phyloP scores from a whole-genome alignment of 192 early-diverging fungal genomes.

The Backusella sp. region DNA sequence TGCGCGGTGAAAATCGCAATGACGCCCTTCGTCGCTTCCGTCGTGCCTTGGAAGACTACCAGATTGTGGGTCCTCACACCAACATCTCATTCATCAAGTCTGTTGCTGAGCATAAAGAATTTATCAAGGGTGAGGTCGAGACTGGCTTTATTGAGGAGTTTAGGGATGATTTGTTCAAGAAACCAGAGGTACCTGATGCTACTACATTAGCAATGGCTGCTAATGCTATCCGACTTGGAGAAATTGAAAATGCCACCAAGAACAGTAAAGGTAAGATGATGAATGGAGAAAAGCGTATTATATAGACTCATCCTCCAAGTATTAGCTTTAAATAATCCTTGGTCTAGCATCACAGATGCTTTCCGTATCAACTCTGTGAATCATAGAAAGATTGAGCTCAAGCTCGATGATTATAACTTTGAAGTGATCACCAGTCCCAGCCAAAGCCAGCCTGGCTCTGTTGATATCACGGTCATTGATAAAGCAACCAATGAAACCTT shows the following conservation, averaged over 20 bases:
- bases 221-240: conserved; percentile 41
- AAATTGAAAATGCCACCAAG: conserved; percentile 7
- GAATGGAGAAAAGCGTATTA: neutral
- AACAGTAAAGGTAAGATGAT: conserved; percentile 20
- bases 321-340: conserved; percentile 29
- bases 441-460: neutral
- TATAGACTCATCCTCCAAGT: neutral
- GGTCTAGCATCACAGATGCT: conserved; percentile 30
- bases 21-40: conserved; percentile 81
- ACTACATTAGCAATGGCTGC: conserved; percentile 69
- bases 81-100: conserved; percentile 91
- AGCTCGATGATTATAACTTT: conserved; percentile 36
- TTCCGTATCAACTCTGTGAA: conserved; percentile 44
- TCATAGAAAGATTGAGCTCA: conserved; percentile 27
- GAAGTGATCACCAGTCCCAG: conserved; percentile 29
- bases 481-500: conserved; percentile 27
- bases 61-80: conserved; percentile 88
- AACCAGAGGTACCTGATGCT: conserved; percentile 26
- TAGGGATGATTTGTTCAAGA: conserved; percentile 61
- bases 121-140: conserved; percentile 86
- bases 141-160: conserved; percentile 92
- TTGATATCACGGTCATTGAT: conserved; percentile 39
- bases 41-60: conserved; percentile 81
- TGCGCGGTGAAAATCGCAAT: conserved; percentile 74
- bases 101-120: conserved; percentile 76